Conservation (phyloP, 495 filamentous ascomycete species). For the Penicillium chermesinum region DNA sequence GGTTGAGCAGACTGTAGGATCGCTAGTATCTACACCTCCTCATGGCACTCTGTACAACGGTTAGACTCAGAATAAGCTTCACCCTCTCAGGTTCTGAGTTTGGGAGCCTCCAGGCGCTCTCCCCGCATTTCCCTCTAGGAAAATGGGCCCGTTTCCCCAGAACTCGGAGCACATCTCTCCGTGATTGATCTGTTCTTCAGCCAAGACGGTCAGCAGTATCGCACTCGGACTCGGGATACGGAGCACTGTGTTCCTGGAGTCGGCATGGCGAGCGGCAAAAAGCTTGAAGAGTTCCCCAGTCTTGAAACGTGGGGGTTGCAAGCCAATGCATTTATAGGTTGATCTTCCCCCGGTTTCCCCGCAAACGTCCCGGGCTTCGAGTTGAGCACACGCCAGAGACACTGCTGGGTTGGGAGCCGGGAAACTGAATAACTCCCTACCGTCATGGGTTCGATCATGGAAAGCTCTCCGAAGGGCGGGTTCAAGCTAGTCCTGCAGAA, state of each 20-base stretch:
- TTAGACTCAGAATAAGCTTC: too few species aligned
- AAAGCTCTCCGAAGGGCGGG: conserved; percentile 22
- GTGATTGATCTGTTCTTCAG: neutral
- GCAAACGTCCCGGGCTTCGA: neutral
- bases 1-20: too few species aligned
- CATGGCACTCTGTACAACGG: too few species aligned
- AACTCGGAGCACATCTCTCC: conserved; percentile 19
- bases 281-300: neutral
- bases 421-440: too few species aligned
- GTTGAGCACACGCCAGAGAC: too few species aligned
- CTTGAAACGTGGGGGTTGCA: neutral
- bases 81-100: too few species aligned
- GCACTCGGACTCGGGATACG: conserved; percentile 2
- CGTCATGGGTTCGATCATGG: conserved; percentile 16
- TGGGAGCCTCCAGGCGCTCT: too few species aligned
- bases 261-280: neutral
- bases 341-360: neutral
- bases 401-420: too few species aligned
- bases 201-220: neutral
- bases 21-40: too few species aligned
- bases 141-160: too few species aligned
- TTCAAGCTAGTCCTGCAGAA: conserved; percentile 32
- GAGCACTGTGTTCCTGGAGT: conserved; percentile 20
- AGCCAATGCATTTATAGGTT: conserved; percentile 2
- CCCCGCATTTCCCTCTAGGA: neutral